Evolutionary conservation across 371 early-diverging fungal genomes (phyloP).

Genomic region (Mortierella polycephala): DNA sequence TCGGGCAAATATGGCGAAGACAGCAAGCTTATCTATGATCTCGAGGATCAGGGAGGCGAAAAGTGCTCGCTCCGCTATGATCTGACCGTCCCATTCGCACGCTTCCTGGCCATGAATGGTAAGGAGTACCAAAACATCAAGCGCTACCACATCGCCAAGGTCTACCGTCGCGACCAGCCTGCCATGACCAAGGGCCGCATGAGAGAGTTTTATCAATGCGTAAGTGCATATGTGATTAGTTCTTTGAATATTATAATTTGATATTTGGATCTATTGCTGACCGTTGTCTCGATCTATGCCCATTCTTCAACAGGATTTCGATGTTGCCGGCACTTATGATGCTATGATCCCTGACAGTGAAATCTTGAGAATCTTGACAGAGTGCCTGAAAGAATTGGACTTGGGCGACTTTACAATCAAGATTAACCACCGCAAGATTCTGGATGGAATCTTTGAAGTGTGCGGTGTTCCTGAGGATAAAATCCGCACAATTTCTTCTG

Average conservation of each 20-base stretch:
- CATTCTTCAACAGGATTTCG: slow-evolving; percentile 83
- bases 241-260: neutral
- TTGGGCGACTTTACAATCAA: slow-evolving; percentile 91
- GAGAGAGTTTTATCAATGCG: slow-evolving; percentile 99
- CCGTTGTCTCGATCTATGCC: neutral
- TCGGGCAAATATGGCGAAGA: slow-evolving; percentile 99
- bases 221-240: slow-evolving; percentile 48
- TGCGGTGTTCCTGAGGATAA: slow-evolving; percentile 93
- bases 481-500: slow-evolving; percentile 93
- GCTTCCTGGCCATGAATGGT: slow-evolving; percentile 96
- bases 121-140: slow-evolving; percentile 89
- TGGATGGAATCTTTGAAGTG: slow-evolving; percentile 96
- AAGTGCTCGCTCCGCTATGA: slow-evolving; percentile 98
- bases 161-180: slow-evolving; percentile 99
- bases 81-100: slow-evolving; percentile 99
- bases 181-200: slow-evolving; percentile 98
- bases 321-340: slow-evolving; percentile 97
- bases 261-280: too few species aligned
- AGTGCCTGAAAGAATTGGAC: slow-evolving; percentile 82
- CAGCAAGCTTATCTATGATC: slow-evolving; percentile 98
- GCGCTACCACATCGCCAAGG: slow-evolving; percentile 99
- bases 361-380: slow-evolving; percentile 85
- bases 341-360: slow-evolving; percentile 98
- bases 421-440: slow-evolving; percentile 96
- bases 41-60: slow-evolving; percentile 99